Percentiles rank a stretch among this genome's conserved stretches.
phyloP scores from a whole-genome alignment of 306 rosid species.

The Malus fusca region DNA sequence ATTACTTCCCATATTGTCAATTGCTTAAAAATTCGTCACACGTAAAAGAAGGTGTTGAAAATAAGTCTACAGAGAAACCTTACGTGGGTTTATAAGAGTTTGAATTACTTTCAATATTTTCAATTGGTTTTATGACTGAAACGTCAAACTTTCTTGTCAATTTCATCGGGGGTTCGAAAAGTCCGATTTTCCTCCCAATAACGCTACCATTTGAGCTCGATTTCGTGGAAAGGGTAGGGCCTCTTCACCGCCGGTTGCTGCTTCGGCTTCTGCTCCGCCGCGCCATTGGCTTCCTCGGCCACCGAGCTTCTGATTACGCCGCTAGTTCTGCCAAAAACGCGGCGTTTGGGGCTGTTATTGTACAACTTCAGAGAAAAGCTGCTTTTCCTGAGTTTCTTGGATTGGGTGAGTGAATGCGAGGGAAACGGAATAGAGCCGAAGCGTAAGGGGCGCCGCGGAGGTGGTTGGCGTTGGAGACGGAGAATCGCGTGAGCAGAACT shows the following conservation, averaged over 20 bases:
- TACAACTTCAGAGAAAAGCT: constrained; percentile 22
- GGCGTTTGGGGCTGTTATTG: constrained; percentile 12
- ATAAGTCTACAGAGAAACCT: too few relatives aligned
- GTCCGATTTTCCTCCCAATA: constrained; percentile 71
- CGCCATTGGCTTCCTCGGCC: constrained; percentile 17
- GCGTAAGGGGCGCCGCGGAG: constrained; percentile 13
- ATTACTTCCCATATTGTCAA: too few relatives aligned
- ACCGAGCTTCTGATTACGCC: constrained; percentile 22
- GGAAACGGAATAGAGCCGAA: constrained; percentile 17
- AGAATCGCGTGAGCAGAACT: constrained; percentile 27
- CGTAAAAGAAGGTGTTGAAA: too few relatives aligned
- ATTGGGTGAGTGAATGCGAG: constrained; percentile 9
- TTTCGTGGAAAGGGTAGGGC: constrained; percentile 67
- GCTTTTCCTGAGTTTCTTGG: constrained; percentile 21
- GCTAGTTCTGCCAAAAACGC: background rate
- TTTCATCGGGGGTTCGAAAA: constrained; percentile 75
- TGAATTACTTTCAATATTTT: too few relatives aligned
- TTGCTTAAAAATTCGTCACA: too few relatives aligned
- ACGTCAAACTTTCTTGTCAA: background rate
- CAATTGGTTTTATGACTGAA: too few relatives aligned
- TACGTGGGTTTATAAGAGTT: too few relatives aligned
- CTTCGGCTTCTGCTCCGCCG: constrained; percentile 26
- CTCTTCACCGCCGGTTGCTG: constrained; percentile 29
- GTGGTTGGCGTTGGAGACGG: constrained; percentile 15
- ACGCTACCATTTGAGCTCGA: constrained; percentile 88